phyloP scores from a whole-genome alignment of 2,329 filamentous ascomycete species.

The Trichoderma sp. region DNA sequence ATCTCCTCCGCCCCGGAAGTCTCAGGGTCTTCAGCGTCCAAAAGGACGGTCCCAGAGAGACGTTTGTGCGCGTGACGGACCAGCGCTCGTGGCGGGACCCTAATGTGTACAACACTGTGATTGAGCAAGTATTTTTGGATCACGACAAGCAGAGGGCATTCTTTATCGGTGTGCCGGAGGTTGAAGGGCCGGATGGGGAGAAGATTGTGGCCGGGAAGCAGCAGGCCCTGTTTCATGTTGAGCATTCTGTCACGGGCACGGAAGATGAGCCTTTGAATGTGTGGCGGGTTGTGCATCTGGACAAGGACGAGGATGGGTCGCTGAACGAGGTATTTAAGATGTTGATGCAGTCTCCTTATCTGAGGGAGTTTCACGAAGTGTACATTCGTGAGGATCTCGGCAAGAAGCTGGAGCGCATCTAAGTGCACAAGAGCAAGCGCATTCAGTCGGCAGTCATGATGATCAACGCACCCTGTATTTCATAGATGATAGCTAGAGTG shows the following conservation, averaged over 20 bases:
- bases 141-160: constrained; percentile 24
- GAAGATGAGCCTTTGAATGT: constrained; percentile 28
- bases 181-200: constrained; percentile 27
- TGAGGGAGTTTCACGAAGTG: constrained; percentile 28
- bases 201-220: constrained; percentile 29
- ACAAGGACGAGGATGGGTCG: constrained; percentile 23
- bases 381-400: constrained; percentile 29
- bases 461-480: no score
- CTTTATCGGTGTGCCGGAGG: constrained; percentile 29
- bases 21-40: constrained; percentile 27
- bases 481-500: no score
- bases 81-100: constrained; percentile 59
- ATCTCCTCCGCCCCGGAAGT: constrained; percentile 29
- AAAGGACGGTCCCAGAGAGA: constrained; percentile 28
- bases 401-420: constrained; percentile 18
- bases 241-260: constrained; percentile 24
- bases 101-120: constrained; percentile 26
- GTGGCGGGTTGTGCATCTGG: constrained; percentile 28
- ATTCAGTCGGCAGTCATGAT: no score
- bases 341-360: constrained; percentile 16
- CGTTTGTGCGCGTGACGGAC: constrained; percentile 56
- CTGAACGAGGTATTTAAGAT: constrained; percentile 6
- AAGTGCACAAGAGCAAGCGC: background rate
- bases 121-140: constrained; percentile 31
- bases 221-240: constrained; percentile 31